A percentile compares a stretch with the other conserved stretches of the same genome.
phyloP scores from a whole-genome alignment of 495 filamentous ascomycete species.

The Aspergillus avenaceus region DNA sequence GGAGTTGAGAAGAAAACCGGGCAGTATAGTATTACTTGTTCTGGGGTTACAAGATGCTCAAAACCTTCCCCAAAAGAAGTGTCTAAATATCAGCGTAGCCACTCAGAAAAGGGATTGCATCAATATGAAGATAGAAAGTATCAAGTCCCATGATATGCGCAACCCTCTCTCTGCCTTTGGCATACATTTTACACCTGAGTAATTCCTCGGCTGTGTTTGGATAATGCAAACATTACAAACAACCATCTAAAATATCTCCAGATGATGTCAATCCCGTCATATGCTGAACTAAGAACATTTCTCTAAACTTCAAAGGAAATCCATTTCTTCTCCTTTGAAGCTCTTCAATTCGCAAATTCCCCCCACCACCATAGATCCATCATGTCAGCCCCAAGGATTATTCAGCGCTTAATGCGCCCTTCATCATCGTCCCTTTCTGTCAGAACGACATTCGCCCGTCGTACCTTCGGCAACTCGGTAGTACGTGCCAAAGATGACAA shows the following conservation, averaged over 20 bases:
- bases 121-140: no score
- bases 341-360: slow-evolving; percentile 2
- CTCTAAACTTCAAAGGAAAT: not conserved
- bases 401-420: slow-evolving; percentile 28
- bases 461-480: slow-evolving; percentile 35
- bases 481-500: slow-evolving; percentile 30
- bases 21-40: not conserved
- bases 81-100: no score
- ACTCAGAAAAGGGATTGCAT: no score
- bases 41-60: no score
- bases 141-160: no score
- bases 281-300: slow-evolving; percentile 10
- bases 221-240: slow-evolving; percentile 38
- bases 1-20: no score
- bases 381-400: slow-evolving; percentile 38
- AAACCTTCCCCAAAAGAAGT: no score
- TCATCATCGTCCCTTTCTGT: slow-evolving; percentile 19
- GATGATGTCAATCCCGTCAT: slow-evolving; percentile 41
- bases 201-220: slow-evolving; percentile 15
- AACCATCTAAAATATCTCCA: slow-evolving; percentile 21
- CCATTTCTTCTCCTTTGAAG: slow-evolving; percentile 1
- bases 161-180: no score
- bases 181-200: no score
- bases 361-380: slow-evolving; percentile 9
- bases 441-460: slow-evolving; percentile 19